Percentiles rank a stretch among this genome's conserved stretches.
phyloP scores from a whole-genome alignment of 192 early-diverging fungal species.

The Entomortierella lignicola region DNA sequence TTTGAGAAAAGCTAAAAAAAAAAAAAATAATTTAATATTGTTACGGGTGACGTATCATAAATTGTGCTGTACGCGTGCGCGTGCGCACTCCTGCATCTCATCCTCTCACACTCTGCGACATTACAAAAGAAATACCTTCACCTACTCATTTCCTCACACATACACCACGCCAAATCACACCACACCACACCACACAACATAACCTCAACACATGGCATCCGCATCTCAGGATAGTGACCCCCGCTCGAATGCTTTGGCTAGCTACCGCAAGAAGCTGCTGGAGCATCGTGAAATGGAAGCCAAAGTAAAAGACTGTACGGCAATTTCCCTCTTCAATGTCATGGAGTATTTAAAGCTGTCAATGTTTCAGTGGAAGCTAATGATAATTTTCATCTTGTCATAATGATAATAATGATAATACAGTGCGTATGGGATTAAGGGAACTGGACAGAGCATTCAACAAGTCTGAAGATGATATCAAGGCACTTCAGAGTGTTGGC shows the following conservation, averaged over 20 bases:
- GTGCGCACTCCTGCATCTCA: not conserved
- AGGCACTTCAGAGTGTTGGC: conserved; percentile 98
- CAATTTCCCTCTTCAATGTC: conserved; percentile 7
- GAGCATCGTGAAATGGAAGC: conserved; percentile 97
- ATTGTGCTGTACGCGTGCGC: not conserved
- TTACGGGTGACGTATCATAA: conserved; percentile 9
- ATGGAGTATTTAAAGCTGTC: not conserved
- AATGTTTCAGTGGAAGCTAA: no score
- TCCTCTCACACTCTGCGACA: not conserved
- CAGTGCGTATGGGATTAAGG: conserved; percentile 88
- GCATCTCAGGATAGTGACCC: conserved; percentile 64
- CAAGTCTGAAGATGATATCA: conserved; percentile 98
- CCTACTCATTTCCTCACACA: not conserved
- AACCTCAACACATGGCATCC: conserved; percentile 27
- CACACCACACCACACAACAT: not conserved
- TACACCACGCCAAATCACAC: no score
- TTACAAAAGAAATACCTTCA: no score
- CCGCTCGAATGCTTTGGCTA: conserved; percentile 81
- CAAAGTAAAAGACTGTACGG: conserved; percentile 91
- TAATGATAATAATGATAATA: not conserved
- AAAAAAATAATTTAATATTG: not conserved
- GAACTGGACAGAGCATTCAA: conserved; percentile 91
- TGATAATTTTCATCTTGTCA: no score
- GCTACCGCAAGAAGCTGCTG: conserved; percentile 89
- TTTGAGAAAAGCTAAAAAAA: not conserved